These are phyloP conservation scores for Solanum sejunctum DNA, from an alignment of 257 asterid genomes.

Conservation along the genomic window DNA sequence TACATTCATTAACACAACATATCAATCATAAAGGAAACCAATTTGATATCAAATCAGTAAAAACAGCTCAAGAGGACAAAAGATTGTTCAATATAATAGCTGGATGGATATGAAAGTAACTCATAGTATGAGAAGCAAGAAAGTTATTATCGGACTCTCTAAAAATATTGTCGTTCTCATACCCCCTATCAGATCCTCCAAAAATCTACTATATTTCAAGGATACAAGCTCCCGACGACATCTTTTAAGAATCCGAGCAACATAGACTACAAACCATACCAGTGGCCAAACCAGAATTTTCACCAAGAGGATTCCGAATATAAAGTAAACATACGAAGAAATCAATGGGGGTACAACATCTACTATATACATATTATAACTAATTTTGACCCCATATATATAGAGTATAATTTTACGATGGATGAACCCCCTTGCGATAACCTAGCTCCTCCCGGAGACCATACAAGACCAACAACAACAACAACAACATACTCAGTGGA, in stretches of 20 bases:
- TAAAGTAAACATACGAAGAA: too few species aligned
- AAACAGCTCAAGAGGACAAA: neutral
- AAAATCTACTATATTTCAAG: neutral
- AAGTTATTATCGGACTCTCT: neutral
- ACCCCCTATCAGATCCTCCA: neutral
- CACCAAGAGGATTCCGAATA: neutral
- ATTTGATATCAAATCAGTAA: neutral
- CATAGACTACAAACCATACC: neutral
- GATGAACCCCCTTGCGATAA: too few species aligned
- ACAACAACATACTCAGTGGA: too few species aligned
- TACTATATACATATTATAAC: neutral
- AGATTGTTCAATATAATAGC: neutral
- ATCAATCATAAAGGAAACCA: neutral
- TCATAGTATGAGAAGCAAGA: constrained; percentile 11
- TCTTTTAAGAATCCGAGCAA: neutral
- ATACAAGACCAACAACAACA: neutral
- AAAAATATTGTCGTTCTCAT: neutral
- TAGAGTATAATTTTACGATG: neutral
- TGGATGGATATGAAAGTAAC: constrained; percentile 1
- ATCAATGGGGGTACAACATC: neutral
- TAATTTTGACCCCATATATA: too few species aligned
- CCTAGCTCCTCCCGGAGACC: neutral
- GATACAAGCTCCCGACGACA: too few species aligned
- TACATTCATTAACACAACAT: neutral
- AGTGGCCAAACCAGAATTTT: neutral